Percentiles rank a stretch among this genome's conserved stretches.
Conservation (phyloP, 352 stramenopile genomes). For the Globisporangium paroecandrum region DNA sequence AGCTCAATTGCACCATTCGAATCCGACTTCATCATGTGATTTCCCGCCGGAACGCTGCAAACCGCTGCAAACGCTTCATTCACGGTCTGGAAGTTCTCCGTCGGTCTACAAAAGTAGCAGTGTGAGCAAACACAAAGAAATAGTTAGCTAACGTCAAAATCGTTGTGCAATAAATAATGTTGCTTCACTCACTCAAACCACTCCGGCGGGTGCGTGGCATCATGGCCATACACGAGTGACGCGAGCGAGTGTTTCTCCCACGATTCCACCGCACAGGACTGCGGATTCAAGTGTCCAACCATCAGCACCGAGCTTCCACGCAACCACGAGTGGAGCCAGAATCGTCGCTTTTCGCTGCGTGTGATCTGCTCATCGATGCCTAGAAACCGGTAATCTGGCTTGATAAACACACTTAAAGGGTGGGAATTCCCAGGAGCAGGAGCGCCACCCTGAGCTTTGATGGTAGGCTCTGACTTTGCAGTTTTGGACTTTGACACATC, state of each 20-base stretch:
- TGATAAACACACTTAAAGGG: constrained; percentile 65
- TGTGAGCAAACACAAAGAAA: neutral
- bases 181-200: constrained; percentile 52
- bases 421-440: constrained; percentile 5
- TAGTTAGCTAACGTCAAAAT: neutral
- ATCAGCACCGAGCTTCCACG: constrained; percentile 55
- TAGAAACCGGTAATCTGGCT: constrained; percentile 56
- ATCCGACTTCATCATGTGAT: constrained; percentile 31
- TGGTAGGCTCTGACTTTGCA: neutral
- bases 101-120: constrained; percentile 22
- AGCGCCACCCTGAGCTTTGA: neutral
- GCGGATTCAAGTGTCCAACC: constrained; percentile 42
- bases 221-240: constrained; percentile 41
- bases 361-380: constrained; percentile 59
- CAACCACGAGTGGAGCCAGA: constrained; percentile 82
- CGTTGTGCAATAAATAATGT: neutral
- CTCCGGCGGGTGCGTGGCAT: constrained; percentile 29
- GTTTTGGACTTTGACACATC: neutral
- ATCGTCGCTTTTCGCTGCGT: constrained; percentile 47
- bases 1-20: constrained; percentile 13
- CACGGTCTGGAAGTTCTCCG: constrained; percentile 34
- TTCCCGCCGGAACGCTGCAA: constrained; percentile 31
- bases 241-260: constrained; percentile 48
- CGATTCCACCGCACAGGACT: constrained; percentile 25
- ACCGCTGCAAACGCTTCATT: constrained; percentile 27